Evolutionary conservation across 192 early-diverging fungal species (phyloP).

Genomic region (Neocallimastix lanati): DNA sequence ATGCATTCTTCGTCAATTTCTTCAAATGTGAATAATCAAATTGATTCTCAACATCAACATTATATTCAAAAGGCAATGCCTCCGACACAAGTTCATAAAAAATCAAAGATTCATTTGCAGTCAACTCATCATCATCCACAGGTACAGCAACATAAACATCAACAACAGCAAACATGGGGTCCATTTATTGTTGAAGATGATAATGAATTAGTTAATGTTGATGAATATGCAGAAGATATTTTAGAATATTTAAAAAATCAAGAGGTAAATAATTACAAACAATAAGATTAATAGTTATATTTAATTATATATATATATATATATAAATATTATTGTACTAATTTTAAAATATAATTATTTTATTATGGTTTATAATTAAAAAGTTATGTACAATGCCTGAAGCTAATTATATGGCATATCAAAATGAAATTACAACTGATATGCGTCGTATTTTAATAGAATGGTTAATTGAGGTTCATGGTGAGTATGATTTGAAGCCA

Average conservation of each 20-base stretch:
- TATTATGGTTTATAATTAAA: too few species aligned
- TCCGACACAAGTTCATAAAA: background rate
- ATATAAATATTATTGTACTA: too few species aligned
- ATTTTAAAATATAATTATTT: too few species aligned
- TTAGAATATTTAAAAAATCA: background rate
- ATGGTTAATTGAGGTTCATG: constrained; percentile 33
- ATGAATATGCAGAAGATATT: background rate
- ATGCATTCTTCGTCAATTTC: background rate
- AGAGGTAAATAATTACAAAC: too few species aligned
- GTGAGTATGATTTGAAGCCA: constrained; percentile 23
- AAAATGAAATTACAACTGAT: constrained; percentile 23
- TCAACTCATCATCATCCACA: background rate
- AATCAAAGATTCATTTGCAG: background rate
- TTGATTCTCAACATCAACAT: background rate
- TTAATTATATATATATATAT: too few species aligned
- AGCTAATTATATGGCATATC: constrained; percentile 18
- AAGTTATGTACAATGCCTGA: constrained; percentile 7
- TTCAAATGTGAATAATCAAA: background rate
- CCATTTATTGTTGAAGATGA: background rate
- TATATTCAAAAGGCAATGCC: background rate
- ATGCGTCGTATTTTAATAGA: constrained; percentile 24
- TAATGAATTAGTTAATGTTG: background rate
- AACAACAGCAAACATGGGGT: background rate
- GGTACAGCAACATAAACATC: background rate
- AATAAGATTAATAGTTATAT: too few species aligned